Conservation (phyloP, 2,329 filamentous ascomycete genomes). For the Aspergillus quadrilineatus region DNA sequence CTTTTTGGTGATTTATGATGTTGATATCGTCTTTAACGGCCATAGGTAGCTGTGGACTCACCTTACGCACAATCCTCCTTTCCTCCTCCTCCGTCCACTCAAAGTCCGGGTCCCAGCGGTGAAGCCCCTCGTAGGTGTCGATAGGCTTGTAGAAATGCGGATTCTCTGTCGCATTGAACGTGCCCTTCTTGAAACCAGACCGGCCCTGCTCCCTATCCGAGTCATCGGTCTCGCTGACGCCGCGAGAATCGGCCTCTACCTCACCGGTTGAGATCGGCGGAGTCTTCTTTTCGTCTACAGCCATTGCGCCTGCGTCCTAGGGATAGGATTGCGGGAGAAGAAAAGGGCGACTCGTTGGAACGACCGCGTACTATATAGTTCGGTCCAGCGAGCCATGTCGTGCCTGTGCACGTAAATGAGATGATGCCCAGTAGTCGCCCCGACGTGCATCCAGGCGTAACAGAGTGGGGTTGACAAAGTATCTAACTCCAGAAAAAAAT, state of each 20-base stretch:
- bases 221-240: not conserved
- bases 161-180: conserved; percentile 33
- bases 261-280: not conserved
- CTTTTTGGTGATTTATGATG: too few relatives aligned
- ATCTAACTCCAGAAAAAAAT: not conserved
- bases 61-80: too few relatives aligned
- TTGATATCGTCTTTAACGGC: too few relatives aligned
- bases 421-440: not conserved
- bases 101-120: too few relatives aligned
- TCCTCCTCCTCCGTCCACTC: too few relatives aligned
- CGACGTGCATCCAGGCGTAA: not conserved
- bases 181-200: not conserved
- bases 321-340: not conserved
- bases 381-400: not conserved
- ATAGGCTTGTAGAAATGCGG: too few relatives aligned
- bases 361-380: not conserved
- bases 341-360: too few relatives aligned
- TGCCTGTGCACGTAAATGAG: not conserved
- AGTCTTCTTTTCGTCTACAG: not conserved
- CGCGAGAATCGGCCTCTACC: not conserved
- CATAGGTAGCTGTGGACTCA: too few relatives aligned
- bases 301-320: not conserved
- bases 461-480: not conserved
- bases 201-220: not conserved
- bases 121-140: too few relatives aligned